Base-by-base conservation (phyloP, 495 filamentous ascomycete genomes). In the Talaromyces liani region DNA sequence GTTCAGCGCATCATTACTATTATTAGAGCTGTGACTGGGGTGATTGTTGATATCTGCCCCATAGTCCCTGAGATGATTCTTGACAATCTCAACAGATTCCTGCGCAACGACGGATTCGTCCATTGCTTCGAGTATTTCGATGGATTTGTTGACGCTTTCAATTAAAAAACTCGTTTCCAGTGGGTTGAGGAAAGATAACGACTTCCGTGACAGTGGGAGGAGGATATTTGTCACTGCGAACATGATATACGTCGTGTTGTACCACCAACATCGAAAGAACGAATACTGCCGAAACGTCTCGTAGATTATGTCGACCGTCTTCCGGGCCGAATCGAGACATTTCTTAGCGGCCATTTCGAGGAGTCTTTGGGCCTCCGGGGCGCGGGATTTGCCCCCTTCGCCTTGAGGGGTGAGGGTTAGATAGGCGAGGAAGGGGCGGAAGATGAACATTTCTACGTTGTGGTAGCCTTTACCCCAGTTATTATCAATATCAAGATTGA, bases 221-320 rank as follows among this genome's bases (percentile, higher is more conserved):
- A 79, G 75, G 12, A 79, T 71, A 0, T 72, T 75, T 8, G 75
- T 74, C n/a, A 72, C 76, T 49, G 76, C 75, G 45, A 79, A 75
- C 70, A 77, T 76, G 4, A 79, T 71, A 49, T 77, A 79, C 3
- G 76, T 79, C 56, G 74, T 76, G 62, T 79, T 79, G 58, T 79
- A 79, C 76, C 76, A 79, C 75, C 76, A 79, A 66, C 73, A 77
- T 20, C 75, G 71, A 69, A 79, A 79, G 56, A 79, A 77, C 7
- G 72, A 73, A 60, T 79, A 73, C 2, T 75, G 65, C 16, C 74
- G 73, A 36, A 75, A 79, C 18, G 76, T 77, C 27, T 79, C 76
- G 41, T 79, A 68, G 10, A 79, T 72, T 1, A 79, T 70, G 39
- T 77, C 70, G 18, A 79, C 75, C 0, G 74, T 77, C 57, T 73